phyloP scores from a whole-genome alignment of 345 rosid species.

The Raphanus sativus region DNA sequence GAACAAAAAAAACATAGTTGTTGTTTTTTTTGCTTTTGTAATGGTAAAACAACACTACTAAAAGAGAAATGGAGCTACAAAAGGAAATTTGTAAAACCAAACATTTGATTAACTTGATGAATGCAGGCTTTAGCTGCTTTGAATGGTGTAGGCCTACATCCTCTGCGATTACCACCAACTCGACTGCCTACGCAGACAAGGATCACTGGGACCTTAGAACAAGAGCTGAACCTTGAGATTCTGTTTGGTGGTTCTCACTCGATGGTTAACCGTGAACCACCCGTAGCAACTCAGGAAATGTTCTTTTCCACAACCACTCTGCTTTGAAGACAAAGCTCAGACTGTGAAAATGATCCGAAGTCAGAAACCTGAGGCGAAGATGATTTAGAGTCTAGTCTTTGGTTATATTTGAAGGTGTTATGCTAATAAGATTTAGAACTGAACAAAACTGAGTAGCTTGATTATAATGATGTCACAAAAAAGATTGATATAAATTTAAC shows the following conservation, averaged over 20 bases:
- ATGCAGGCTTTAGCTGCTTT: slow-evolving; percentile 34
- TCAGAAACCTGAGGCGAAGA: background rate
- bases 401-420: background rate
- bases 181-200: slow-evolving; percentile 16
- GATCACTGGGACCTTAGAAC: slow-evolving; percentile 18
- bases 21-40: background rate
- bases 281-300: slow-evolving; percentile 15
- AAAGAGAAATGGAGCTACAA: slow-evolving; percentile 35
- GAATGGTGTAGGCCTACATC: slow-evolving; percentile 35
- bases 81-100: slow-evolving; percentile 40
- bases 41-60: background rate
- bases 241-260: slow-evolving; percentile 24
- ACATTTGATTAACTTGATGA: slow-evolving; percentile 9
- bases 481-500: slow-evolving; percentile 12
- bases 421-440: background rate
- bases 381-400: slow-evolving; percentile 1
- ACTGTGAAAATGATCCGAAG: background rate
- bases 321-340: background rate
- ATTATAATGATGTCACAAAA: background rate
- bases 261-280: slow-evolving; percentile 15
- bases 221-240: slow-evolving; percentile 21
- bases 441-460: slow-evolving; percentile 8
- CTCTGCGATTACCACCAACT: slow-evolving; percentile 34
- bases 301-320: slow-evolving; percentile 26
- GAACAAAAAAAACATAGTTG: background rate